Percentiles rank a stretch among this genome's conserved stretches.
These are phyloP conservation scores for Aplosporella prunicola DNA, from an alignment of 2,329 filamentous ascomycete genomes.

Conservation along the genomic window DNA sequence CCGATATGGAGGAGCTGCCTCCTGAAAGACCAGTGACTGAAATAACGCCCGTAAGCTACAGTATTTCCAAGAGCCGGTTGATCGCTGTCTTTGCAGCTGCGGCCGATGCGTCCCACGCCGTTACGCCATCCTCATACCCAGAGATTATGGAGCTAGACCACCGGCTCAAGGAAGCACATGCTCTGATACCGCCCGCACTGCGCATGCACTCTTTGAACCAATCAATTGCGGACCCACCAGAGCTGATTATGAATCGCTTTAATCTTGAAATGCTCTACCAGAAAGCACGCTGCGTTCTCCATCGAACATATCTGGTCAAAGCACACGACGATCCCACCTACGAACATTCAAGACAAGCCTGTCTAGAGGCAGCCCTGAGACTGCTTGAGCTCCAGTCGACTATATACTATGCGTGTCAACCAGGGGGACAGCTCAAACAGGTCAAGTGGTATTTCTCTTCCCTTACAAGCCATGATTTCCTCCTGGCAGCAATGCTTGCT, in stretches of 20 bases:
- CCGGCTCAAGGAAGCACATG: constrained; percentile 26
- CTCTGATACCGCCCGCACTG: constrained; percentile 25
- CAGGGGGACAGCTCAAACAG: constrained; percentile 34
- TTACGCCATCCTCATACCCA: constrained; percentile 26
- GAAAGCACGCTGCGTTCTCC: constrained; percentile 44
- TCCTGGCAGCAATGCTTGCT: constrained; percentile 40
- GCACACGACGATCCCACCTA: constrained; percentile 26
- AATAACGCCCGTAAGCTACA: constrained; percentile 9
- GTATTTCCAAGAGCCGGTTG: constrained; percentile 10
- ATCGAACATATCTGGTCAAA: constrained; percentile 42
- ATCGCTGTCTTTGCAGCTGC: constrained; percentile 15
- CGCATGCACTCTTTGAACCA: constrained; percentile 29
- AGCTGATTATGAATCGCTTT: constrained; percentile 44
- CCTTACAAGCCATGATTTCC: constrained; percentile 38
- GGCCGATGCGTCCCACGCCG: constrained; percentile 29
- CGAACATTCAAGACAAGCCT: constrained; percentile 36
- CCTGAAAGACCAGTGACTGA: constrained; percentile 12
- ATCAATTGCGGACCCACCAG: constrained; percentile 40
- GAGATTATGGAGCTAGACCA: constrained; percentile 31
- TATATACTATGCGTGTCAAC: constrained; percentile 39
- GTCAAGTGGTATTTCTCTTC: constrained; percentile 40
- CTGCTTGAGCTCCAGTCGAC: constrained; percentile 42
- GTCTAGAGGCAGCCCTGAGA: constrained; percentile 39
- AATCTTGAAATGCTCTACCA: constrained; percentile 44
- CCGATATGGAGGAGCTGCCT: constrained; percentile 26